Conservation (phyloP, 1,284 basidiomycete species). For the Cryptococcus sp. region DNA sequence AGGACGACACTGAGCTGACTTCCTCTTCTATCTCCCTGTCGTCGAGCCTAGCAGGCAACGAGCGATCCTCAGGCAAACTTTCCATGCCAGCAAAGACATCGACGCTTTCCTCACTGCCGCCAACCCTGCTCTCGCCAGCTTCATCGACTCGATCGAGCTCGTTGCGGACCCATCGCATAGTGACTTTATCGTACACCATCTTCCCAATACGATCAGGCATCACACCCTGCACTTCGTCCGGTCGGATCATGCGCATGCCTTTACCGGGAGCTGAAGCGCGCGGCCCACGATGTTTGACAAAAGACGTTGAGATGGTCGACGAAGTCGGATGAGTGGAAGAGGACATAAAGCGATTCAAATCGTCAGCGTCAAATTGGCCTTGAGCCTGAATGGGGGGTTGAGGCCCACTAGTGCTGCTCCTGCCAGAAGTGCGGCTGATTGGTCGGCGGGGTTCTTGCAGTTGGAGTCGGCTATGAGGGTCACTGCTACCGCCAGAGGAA, state of each 20-base stretch:
- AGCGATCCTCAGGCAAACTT: conserved; percentile 57
- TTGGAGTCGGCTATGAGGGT: conserved; percentile 3
- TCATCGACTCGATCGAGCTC: conserved; percentile 46
- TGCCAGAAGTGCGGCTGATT: conserved; percentile 14
- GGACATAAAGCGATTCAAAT: conserved; percentile 82
- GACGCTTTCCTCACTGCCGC: conserved; percentile 64
- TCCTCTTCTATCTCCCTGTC: conserved; percentile 3
- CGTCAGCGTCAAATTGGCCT: conserved; percentile 55
- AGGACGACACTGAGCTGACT: conserved; percentile 6
- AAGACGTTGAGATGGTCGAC: conserved; percentile 76
- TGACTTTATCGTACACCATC: conserved; percentile 79
- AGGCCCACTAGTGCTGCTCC: conserved; percentile 9
- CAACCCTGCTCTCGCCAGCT: conserved; percentile 37
- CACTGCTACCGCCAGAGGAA: conserved; percentile 10
- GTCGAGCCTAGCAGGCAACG: background rate
- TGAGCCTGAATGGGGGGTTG: background rate
- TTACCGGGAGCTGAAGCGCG: conserved; percentile 48
- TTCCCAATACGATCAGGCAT: conserved; percentile 75
- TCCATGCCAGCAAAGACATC: conserved; percentile 87
- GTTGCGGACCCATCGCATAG: conserved; percentile 81
- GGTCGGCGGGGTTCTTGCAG: conserved; percentile 21
- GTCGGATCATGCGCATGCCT: conserved; percentile 63
- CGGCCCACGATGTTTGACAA: conserved; percentile 75
- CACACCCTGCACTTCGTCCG: conserved; percentile 65
- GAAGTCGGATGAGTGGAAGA: conserved; percentile 60